Evolutionary conservation across 306 rosid species (phyloP).

Genomic region (Dicorynia guianensis): DNA sequence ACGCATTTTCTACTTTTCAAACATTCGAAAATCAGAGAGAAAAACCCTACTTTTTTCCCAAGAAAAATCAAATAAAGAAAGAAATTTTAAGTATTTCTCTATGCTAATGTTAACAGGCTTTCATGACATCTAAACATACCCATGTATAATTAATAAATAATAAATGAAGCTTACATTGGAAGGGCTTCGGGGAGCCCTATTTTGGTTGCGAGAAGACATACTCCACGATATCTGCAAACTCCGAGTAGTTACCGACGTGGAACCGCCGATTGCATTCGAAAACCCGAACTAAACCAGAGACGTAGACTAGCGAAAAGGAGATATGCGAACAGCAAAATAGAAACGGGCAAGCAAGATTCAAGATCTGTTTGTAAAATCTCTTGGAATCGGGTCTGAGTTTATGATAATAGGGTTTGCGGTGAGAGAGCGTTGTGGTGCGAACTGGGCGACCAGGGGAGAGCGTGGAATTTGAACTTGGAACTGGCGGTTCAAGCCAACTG

Average conservation of each 20-base stretch:
- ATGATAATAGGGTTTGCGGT: constrained; percentile 54
- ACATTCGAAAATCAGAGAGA: not conserved
- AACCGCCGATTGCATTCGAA: constrained; percentile 1
- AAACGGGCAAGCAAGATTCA: not conserved
- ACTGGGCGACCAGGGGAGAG: constrained; percentile 12
- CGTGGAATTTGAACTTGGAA: constrained; percentile 67
- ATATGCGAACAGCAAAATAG: not conserved
- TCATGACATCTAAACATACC: not conserved
- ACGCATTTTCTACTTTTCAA: too few relatives aligned
- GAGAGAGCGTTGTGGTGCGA: constrained; percentile 17
- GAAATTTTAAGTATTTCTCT: too few relatives aligned
- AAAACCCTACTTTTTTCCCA: not conserved
- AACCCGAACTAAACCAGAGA: not conserved
- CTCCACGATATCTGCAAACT: not conserved
- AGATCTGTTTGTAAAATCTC: not conserved
- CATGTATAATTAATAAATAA: not conserved
- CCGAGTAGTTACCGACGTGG: not conserved
- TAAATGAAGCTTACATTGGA: constrained; percentile 50
- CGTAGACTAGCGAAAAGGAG: not conserved
- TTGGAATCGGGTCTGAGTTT: constrained; percentile 18
- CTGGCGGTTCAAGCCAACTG: constrained; percentile 42
- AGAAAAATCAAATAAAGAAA: too few relatives aligned
- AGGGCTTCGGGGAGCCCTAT: constrained; percentile 81
- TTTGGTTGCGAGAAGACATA: constrained; percentile 90
- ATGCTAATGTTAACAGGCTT: too few relatives aligned